phyloP scores from a whole-genome alignment of 768 basidiomycete genomes.

The Exsudoporus frostii region DNA sequence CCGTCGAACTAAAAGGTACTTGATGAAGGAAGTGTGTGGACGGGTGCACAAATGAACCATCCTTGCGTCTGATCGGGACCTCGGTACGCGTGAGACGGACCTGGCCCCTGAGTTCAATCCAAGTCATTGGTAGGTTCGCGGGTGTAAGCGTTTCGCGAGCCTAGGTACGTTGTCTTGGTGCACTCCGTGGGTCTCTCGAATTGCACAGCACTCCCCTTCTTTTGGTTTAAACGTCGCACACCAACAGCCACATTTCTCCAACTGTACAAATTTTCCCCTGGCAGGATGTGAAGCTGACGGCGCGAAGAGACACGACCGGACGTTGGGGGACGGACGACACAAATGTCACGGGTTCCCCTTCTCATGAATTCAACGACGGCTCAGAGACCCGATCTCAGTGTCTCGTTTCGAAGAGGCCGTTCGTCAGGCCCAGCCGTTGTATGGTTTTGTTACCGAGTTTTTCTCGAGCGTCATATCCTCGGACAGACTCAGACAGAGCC shows the following conservation, averaged over 20 bases:
- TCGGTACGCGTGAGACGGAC: slow-evolving; percentile 13
- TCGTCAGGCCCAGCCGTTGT: not conserved
- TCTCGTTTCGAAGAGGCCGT: not conserved
- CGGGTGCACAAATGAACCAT: slow-evolving; percentile 50
- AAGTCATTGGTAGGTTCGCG: not conserved
- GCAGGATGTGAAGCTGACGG: not conserved
- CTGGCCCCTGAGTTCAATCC: not conserved
- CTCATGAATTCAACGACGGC: not conserved
- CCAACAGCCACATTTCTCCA: not conserved
- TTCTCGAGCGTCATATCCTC: not conserved
- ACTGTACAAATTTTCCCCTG: not conserved
- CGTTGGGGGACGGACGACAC: not conserved
- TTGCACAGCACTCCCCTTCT: not conserved
- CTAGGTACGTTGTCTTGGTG: not conserved
- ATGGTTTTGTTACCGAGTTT: not conserved
- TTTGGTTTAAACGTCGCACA: not conserved
- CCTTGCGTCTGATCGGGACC: slow-evolving; percentile 45
- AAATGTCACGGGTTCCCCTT: not conserved
- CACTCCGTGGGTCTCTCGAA: not conserved
- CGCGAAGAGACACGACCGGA: not conserved
- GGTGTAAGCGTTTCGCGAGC: not conserved
- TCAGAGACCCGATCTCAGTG: not conserved
- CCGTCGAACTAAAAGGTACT: slow-evolving; percentile 59
- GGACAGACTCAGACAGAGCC: not conserved
- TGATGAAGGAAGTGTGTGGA: slow-evolving; percentile 58